Base-by-base conservation (phyloP, 2,329 filamentous ascomycete genomes). In the Tolypocladium amazonense region DNA sequence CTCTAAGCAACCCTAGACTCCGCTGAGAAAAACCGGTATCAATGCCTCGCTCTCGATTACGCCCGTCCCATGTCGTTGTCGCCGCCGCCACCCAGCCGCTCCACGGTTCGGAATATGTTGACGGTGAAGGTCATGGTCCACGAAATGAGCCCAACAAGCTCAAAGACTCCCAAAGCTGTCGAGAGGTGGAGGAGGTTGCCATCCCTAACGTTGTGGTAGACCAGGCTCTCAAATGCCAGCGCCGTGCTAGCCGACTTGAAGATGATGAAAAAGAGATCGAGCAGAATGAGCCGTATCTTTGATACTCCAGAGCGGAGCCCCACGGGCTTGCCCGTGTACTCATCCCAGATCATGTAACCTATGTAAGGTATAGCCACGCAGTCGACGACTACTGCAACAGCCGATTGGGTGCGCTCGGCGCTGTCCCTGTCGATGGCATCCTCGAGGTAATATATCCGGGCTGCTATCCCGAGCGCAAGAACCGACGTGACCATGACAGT, bases 181-280 rank as follows among this genome's bases (percentile, higher is more conserved):
- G 79, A 80, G 57, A 81, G 68, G 43, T 88, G 84, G 52, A 85
- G 77, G 52, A 78, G 73, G 55, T 72, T 61, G 20, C 62, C 64
- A 53, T 71, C 66, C 30, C 69, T 67, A 12, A 72, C 64, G 57
- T 76, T 73, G 69, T 81, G 73, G 69, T 83, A 80, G 71, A 90
- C 87, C 58, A 97, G 77, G 11, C 90, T 88, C 70, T 90, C 89
- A 71, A 97, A 96, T 1, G 93, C 92, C 64, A 99, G 78, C 47
- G 90, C 89, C 33, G 96, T 83, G 75, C 96, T 97, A 57, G 92
- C 92, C 4, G 92, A 92, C 73, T 96, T 93, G 77, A 99, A 96
- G 50, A 97, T 92, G 69, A 99, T 96, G 72, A 99, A 99, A 68
- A 97, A 87, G 4, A 99, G 81, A 74, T 99, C 94, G 60, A 96